phyloP scores from a whole-genome alignment of 2,329 filamentous ascomycete species.

The Aspergillus aculeatinus region DNA sequence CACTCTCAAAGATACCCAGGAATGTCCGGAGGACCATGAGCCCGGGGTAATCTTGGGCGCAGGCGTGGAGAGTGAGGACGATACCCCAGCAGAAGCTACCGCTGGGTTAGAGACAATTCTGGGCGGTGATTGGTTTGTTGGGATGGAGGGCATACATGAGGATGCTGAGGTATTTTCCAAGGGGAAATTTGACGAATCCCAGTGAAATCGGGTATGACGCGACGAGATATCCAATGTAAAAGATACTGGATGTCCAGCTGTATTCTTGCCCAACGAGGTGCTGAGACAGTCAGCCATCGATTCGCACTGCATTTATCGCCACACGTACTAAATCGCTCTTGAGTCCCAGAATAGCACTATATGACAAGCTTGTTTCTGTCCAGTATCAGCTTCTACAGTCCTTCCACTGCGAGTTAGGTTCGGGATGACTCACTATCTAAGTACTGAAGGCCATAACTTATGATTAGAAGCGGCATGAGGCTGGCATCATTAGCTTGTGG shows the following conservation, averaged over 20 bases:
- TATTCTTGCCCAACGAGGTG: conserved; percentile 14
- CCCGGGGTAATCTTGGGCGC: neutral
- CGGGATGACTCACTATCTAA: no score
- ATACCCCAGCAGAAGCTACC: no score
- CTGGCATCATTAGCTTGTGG: no score
- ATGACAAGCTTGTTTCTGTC: neutral
- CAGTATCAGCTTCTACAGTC: no score
- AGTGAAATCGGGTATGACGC: conserved; percentile 35
- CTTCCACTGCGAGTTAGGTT: no score
- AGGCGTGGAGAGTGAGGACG: no score
- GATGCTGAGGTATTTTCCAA: conserved; percentile 32
- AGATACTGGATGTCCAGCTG: conserved; percentile 24
- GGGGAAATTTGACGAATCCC: conserved; percentile 33
- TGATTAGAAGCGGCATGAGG: no score
- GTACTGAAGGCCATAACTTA: no score
- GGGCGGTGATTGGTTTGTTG: neutral
- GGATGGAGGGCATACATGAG: conserved; percentile 13
- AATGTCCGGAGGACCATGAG: neutral
- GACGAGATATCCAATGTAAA: conserved; percentile 29
- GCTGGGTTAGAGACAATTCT: conserved; percentile 20
- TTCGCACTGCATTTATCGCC: no score
- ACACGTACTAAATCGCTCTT: neutral
- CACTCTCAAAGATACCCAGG: neutral
- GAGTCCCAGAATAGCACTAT: neutral
- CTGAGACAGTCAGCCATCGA: neutral